These are phyloP conservation scores for Epithele typhae DNA, from an alignment of 768 basidiomycete species.

Conservation along the genomic window DNA sequence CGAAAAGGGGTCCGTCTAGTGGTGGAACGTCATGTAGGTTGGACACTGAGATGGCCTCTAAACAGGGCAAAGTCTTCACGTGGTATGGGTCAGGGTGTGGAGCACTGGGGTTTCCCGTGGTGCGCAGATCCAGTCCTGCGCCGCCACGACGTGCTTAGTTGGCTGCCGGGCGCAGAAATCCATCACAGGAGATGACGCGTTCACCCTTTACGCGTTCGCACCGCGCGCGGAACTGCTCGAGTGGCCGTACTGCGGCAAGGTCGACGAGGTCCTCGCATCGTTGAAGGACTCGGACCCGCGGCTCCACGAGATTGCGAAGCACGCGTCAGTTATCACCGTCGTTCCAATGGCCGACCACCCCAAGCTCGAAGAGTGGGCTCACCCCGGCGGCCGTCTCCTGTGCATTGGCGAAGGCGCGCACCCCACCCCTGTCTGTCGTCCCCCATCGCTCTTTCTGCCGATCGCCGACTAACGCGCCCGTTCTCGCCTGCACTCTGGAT, in stretches of 20 bases:
- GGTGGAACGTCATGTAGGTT: too few relatives aligned
- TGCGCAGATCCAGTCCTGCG: constrained; percentile 5
- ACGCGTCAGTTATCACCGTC: constrained; percentile 5
- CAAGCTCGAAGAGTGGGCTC: constrained; percentile 28
- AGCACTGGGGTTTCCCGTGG: constrained; percentile 14
- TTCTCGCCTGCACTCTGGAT: background rate
- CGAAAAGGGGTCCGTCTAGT: too few relatives aligned
- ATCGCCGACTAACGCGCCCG: background rate
- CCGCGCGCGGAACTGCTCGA: too few relatives aligned
- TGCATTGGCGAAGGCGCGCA: constrained; percentile 32
- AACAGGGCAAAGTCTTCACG: constrained; percentile 11
- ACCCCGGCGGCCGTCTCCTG: constrained; percentile 20
- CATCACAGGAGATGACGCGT: too few relatives aligned
- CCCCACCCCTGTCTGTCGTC: constrained; percentile 25
- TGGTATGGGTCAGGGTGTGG: constrained; percentile 12
- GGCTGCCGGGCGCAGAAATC: too few relatives aligned
- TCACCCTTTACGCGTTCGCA: too few relatives aligned
- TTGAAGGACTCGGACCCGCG: constrained; percentile 16
- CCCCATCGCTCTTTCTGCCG: background rate
- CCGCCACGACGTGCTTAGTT: too few relatives aligned
- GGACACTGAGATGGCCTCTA: too few relatives aligned
- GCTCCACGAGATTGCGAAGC: too few relatives aligned
- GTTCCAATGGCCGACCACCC: constrained; percentile 10
- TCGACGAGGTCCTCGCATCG: constrained; percentile 4
- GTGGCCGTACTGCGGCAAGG: too few relatives aligned